Percentiles rank a stretch among this genome's conserved stretches.
These are phyloP conservation scores for Blastobotrys buckinghamii DNA, from an alignment of 1,139 yeast species.

Conservation along the genomic window DNA sequence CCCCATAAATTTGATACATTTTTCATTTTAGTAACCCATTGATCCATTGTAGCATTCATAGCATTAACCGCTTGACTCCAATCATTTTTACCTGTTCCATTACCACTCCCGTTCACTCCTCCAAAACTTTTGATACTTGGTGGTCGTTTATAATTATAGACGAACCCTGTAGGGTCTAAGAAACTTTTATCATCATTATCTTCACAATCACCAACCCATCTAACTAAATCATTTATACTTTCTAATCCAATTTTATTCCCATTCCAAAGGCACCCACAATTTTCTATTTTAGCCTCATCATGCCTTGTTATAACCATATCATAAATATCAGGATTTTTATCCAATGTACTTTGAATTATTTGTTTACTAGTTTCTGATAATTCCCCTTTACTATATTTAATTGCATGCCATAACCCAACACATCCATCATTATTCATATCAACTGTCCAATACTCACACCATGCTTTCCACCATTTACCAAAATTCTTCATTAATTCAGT, in stretches of 20 bases:
- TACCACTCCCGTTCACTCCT: neutral
- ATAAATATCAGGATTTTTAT: constrained; percentile 15
- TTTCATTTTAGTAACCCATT: constrained; percentile 18
- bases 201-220: constrained; percentile 28
- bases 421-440: constrained; percentile 22
- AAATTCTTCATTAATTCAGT: constrained; percentile 18
- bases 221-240: constrained; percentile 22
- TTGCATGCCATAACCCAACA: constrained; percentile 18
- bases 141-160: constrained; percentile 19
- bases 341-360: constrained; percentile 22
- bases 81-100: neutral
- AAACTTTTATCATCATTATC: constrained; percentile 23
- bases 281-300: constrained; percentile 16
- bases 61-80: neutral
- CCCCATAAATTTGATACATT: constrained; percentile 8
- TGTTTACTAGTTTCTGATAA: constrained; percentile 23
- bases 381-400: constrained; percentile 21
- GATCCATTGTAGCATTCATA: constrained; percentile 22
- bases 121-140: neutral
- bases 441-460: constrained; percentile 27
- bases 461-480: constrained; percentile 29
- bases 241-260: constrained; percentile 15
- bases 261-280: constrained; percentile 27
- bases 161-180: constrained; percentile 27
- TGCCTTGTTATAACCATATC: constrained; percentile 22